A percentile compares a stretch with the other conserved stretches of the same genome.
Conservation (phyloP, 441 rosid species). For the Populus trichocarpa region DNA sequence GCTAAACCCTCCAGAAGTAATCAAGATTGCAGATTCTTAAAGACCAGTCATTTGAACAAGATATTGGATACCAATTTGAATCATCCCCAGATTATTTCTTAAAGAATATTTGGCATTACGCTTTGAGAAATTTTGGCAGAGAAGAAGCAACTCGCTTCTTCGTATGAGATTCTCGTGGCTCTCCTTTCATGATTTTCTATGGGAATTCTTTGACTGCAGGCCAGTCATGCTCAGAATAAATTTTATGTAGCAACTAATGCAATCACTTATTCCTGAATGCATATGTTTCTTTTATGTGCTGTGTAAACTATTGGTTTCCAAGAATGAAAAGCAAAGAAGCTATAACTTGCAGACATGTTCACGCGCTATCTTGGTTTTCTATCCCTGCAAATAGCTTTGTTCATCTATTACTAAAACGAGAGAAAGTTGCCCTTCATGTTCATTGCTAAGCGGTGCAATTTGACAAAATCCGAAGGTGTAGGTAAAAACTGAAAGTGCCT, state of each 20-base stretch:
- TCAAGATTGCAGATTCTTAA: neutral
- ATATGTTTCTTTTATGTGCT: neutral
- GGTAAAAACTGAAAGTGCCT: neutral
- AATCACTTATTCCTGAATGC: neutral
- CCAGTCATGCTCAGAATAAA: neutral
- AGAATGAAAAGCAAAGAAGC: neutral
- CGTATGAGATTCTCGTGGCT: neutral
- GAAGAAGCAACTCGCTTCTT: neutral
- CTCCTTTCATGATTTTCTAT: neutral
- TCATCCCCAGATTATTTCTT: neutral
- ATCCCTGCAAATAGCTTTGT: neutral
- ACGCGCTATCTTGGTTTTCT: neutral
- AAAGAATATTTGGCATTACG: neutral
- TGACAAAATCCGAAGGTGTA: neutral
- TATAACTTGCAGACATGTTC: neutral
- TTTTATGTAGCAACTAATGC: slow-evolving; percentile 6
- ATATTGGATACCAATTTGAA: neutral
- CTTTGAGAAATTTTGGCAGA: neutral
- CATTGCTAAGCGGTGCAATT: neutral
- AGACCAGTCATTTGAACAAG: slow-evolving; percentile 6
- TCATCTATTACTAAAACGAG: no score
- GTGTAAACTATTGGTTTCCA: neutral
- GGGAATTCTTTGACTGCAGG: slow-evolving; percentile 19
- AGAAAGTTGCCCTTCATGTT: neutral
- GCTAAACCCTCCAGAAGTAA: neutral